These are phyloP conservation scores for Theobroma grandiflorum DNA, from an alignment of 441 rosid genomes.

Conservation along the genomic window DNA sequence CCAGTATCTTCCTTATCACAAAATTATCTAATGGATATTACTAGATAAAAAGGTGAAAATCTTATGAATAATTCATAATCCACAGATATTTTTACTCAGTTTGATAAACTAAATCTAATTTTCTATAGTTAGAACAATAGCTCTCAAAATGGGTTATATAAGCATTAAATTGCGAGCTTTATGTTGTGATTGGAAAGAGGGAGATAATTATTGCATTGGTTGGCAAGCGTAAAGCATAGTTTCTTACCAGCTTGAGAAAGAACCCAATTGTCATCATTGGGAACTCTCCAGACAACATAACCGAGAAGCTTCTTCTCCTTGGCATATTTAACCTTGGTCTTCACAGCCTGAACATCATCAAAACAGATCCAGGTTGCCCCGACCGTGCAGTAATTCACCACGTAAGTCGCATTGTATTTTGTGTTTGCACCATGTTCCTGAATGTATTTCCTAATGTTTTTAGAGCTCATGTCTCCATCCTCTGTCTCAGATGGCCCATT, in stretches of 20 bases:
- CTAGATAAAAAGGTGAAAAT: too few species aligned
- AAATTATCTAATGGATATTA: too few species aligned
- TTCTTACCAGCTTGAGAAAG: constrained; percentile 28
- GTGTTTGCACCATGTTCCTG: constrained; percentile 33
- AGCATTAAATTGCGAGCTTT: too few species aligned
- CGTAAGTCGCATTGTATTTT: constrained; percentile 47
- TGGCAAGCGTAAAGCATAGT: too few species aligned
- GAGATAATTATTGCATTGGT: too few species aligned
- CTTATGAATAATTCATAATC: too few species aligned
- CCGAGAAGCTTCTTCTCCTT: constrained; percentile 45
- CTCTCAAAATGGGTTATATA: too few species aligned
- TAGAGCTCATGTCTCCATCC: constrained; percentile 10
- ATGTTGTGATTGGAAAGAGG: too few species aligned
- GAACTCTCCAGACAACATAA: constrained; percentile 41
- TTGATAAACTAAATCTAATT: too few species aligned
- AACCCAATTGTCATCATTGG: constrained; percentile 47
- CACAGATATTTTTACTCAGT: too few species aligned
- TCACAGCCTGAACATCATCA: constrained; percentile 34
- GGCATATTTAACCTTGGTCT: constrained; percentile 40
- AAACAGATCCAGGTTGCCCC: constrained; percentile 37
- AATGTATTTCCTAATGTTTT: constrained; percentile 26
- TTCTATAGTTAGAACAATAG: too few species aligned
- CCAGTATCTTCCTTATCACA: too few species aligned
- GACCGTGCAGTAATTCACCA: constrained; percentile 32
- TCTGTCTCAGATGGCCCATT: constrained; percentile 20